These are phyloP conservation scores for Hypomyces rosellus DNA, from an alignment of 2,329 filamentous ascomycete genomes.

Conservation along the genomic window DNA sequence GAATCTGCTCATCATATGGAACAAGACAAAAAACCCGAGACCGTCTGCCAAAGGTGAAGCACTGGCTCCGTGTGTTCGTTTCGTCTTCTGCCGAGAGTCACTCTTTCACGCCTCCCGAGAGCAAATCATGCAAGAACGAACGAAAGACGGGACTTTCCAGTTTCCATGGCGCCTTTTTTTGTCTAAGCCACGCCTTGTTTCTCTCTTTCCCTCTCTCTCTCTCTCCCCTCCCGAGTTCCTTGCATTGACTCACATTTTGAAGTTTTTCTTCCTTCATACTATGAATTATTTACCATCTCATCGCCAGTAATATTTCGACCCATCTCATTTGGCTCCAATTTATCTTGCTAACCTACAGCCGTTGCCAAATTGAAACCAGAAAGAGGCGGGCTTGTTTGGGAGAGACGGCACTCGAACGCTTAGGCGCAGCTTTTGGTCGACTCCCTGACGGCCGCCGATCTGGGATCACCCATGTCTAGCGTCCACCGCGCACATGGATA, in stretches of 20 bases:
- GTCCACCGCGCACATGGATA: conserved; percentile 15
- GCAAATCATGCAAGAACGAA: not conserved
- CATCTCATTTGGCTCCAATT: not conserved
- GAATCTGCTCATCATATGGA: no score
- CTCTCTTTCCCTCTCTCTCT: not conserved
- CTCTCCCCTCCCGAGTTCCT: not conserved
- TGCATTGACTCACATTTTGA: not conserved
- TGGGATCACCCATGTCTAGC: conserved; percentile 22
- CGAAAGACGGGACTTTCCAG: not conserved
- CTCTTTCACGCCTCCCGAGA: not conserved
- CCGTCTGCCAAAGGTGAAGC: no score
- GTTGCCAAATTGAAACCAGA: not conserved
- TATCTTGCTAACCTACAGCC: not conserved
- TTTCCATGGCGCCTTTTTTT: not conserved
- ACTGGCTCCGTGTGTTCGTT: not conserved
- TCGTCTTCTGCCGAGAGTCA: not conserved
- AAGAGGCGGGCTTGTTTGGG: not conserved
- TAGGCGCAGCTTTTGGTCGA: not conserved
- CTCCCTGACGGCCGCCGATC: conserved; percentile 19
- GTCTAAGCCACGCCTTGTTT: not conserved
- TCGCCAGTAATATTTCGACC: not conserved
- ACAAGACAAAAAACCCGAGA: no score
- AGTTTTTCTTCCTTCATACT: no score
- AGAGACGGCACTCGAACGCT: conserved; percentile 5
- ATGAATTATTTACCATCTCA: no score